These are phyloP conservation scores for Thecaphora frezii DNA, from an alignment of 1,284 basidiomycete species.

Conservation along the genomic window DNA sequence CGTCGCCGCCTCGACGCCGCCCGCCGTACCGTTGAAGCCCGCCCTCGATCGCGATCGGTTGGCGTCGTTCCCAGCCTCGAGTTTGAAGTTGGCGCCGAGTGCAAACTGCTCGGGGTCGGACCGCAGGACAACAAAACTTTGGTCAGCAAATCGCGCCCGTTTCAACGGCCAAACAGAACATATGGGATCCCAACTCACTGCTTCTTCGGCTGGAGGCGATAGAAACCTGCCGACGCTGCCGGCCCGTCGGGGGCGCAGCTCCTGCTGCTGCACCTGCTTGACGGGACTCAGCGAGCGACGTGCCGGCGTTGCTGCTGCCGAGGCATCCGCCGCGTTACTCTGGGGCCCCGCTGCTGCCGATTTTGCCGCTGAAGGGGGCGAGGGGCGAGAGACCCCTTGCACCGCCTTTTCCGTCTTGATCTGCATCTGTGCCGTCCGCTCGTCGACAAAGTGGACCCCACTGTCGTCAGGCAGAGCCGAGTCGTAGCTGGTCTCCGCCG, in stretches of 20 bases:
- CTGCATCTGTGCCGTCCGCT: neutral
- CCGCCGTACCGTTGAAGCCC: no score
- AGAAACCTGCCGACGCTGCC: conserved; percentile 34
- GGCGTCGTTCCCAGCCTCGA: neutral
- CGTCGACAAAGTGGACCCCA: conserved; percentile 13
- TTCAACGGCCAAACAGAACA: no score
- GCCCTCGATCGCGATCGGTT: neutral
- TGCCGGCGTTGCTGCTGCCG: neutral
- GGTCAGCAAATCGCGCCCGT: no score
- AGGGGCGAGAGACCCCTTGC: neutral
- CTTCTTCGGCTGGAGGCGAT: conserved; percentile 16
- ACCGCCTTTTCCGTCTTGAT: conserved; percentile 18
- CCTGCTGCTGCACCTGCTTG: conserved; percentile 28
- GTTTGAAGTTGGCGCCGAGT: neutral
- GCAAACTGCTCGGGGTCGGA: no score
- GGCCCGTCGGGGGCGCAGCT: conserved; percentile 14
- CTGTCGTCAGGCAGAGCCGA: conserved; percentile 20
- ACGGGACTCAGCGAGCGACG: conserved; percentile 27
- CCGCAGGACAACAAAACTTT: no score
- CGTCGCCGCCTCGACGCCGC: neutral
- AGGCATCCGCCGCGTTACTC: no score
- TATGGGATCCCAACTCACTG: no score
- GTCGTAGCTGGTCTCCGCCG: conserved; percentile 1
- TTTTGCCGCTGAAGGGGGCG: neutral
- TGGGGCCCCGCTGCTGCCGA: neutral